Base-by-base conservation (phyloP, 371 early-diverging fungal genomes). In the Chytridiales sp. region DNA sequence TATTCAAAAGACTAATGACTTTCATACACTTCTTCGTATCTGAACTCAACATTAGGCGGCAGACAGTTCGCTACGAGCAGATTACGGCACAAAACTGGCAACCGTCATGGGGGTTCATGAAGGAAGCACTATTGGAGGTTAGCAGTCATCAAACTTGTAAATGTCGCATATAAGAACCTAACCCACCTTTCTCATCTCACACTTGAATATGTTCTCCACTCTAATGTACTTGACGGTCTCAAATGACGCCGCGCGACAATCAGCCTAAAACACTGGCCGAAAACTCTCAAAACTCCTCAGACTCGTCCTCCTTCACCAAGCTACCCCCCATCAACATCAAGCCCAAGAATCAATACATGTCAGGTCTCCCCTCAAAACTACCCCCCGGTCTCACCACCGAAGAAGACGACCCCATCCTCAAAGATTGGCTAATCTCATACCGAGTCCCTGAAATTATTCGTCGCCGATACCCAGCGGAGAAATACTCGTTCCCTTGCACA, bases 81-180 rank as follows among this genome's bases (percentile, higher is more conserved):
- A 64, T 59, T 13, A 73, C 75, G 21, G 74, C 76, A 2, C 66
- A 66, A 13, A 73, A 74, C 56, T 78, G 78, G 78, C 66, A 78
- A 38, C 38, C 59, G 6, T 51, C 59, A 35, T 75, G 76, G 76
- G 78, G 76, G 13, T 78, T 75, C 49, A 74, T 75, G 72, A 57
- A 67, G 29, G 71, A 74, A 9, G 65, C 72, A 6, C 59, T 66
- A 48, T 54, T 53, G 2, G 52, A 67, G 41, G 72, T 67, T 44
- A 13, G 44, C 13, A 1, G 36, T 39, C 3, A 11, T 2, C 19
- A 29, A 24, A 49, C 32, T 31, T 38, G 24, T 30, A 11, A 21
- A n/a, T 11, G 13, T 26, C 15, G 4, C 38, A 22, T 52, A 6
- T 5, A 9, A 8, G n/a, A 17, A 5, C 27, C 52, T 34, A 36